phyloP scores from a whole-genome alignment of 176 grass and related monocot genomes.

The Urochloa ruziziensis region DNA sequence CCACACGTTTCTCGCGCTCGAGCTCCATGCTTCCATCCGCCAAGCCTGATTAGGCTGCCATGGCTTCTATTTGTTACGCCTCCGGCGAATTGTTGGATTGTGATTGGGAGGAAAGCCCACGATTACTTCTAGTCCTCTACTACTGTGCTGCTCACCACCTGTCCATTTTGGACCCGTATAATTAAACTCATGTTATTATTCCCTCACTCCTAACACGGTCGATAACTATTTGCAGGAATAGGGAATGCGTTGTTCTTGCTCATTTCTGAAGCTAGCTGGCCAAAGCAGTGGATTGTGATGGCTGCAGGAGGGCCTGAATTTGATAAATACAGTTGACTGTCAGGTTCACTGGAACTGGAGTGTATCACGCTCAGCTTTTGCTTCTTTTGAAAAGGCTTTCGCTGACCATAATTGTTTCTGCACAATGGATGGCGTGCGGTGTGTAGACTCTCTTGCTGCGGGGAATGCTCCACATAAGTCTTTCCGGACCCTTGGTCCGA shows the following conservation, averaged over 20 bases:
- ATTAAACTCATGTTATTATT: too few relatives aligned
- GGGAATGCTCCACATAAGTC: constrained; percentile 29
- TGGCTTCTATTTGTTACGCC: too few relatives aligned
- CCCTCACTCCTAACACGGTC: too few relatives aligned
- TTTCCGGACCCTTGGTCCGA: constrained; percentile 54
- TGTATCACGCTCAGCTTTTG: neutral
- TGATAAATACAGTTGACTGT: neutral
- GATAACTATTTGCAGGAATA: too few relatives aligned
- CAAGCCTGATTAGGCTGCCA: neutral
- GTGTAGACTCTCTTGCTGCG: constrained; percentile 16
- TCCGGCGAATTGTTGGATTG: too few relatives aligned
- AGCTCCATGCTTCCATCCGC: neutral
- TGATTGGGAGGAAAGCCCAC: too few relatives aligned
- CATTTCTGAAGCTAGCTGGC: too few relatives aligned
- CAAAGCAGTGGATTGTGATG: too few relatives aligned
- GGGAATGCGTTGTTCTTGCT: too few relatives aligned
- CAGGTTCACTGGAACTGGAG: too few relatives aligned
- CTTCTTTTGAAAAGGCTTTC: neutral
- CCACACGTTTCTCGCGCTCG: neutral
- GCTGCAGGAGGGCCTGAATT: neutral
- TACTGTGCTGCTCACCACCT: neutral
- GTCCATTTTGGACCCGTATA: neutral
- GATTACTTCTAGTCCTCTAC: too few relatives aligned
- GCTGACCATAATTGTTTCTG: neutral
- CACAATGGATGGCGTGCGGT: constrained; percentile 14